Conservation (phyloP, 2,329 filamentous ascomycete genomes). For the Aspergillus floridensis region DNA sequence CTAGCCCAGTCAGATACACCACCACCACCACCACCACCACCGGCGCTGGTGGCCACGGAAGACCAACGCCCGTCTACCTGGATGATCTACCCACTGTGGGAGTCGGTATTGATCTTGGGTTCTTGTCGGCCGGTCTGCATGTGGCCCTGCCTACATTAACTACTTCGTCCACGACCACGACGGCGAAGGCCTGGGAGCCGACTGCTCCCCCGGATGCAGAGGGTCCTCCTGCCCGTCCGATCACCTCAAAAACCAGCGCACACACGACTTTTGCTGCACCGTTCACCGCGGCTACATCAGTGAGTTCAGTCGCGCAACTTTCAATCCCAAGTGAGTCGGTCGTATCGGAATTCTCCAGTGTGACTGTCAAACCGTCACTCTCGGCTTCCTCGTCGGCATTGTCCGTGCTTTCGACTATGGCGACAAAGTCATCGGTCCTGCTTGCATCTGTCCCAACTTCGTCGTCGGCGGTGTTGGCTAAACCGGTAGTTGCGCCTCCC, state of each 20-base stretch:
- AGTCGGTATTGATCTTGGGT: background rate
- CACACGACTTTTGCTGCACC: background rate
- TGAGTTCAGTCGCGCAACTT: background rate
- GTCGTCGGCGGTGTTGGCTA: background rate
- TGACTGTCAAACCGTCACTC: background rate
- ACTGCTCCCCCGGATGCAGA: background rate
- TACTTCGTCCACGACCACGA: background rate
- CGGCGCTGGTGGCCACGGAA: conserved; percentile 1
- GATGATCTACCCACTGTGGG: conserved; percentile 10
- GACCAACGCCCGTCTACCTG: background rate
- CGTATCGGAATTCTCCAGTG: background rate
- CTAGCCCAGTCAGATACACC: conserved; percentile 23
- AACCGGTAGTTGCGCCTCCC: background rate
- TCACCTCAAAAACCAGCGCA: background rate
- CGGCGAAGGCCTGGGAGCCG: background rate
- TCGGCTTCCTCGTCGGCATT: background rate
- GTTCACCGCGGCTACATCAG: background rate
- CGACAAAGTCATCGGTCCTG: background rate
- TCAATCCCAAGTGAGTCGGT: background rate
- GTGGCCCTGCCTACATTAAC: background rate
- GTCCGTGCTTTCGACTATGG: background rate
- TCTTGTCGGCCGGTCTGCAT: background rate
- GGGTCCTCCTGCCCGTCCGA: background rate
- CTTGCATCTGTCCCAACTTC: background rate
- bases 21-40: conserved; percentile 6